Percentiles rank a stretch among this genome's conserved stretches.
phyloP scores from a whole-genome alignment of 192 early-diverging fungal species.

The Backusella sp. region DNA sequence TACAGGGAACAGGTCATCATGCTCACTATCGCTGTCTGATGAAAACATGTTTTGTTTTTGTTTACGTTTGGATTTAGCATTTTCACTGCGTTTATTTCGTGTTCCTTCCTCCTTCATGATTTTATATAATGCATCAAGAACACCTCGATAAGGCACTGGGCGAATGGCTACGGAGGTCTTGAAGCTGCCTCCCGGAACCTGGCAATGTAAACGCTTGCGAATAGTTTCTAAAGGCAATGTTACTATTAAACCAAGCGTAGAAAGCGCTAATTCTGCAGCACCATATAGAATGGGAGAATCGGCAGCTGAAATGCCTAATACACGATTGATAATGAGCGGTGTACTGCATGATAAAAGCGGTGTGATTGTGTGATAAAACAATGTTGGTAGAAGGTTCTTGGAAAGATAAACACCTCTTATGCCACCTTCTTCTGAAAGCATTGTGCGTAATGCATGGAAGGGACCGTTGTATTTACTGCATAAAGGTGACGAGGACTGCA shows the following conservation, averaged over 20 bases:
- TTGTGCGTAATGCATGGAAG: constrained; percentile 68
- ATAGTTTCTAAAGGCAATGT: constrained; percentile 82
- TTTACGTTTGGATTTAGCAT: neutral
- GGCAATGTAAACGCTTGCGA: constrained; percentile 76
- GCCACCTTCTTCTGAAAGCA: constrained; percentile 71
- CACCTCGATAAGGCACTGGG: constrained; percentile 64
- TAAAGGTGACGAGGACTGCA: constrained; percentile 71
- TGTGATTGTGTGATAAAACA: constrained; percentile 74
- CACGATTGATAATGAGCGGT: constrained; percentile 57
- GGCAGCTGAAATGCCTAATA: constrained; percentile 50
- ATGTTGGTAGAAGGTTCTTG: constrained; percentile 67
- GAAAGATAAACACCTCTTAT: constrained; percentile 61
- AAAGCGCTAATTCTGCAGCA: constrained; percentile 58
- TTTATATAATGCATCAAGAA: constrained; percentile 63
- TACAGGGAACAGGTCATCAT: constrained; percentile 8
- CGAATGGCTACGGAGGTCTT: constrained; percentile 63
- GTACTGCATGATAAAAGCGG: constrained; percentile 67
- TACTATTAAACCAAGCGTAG: constrained; percentile 69
- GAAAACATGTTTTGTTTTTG: constrained; percentile 13
- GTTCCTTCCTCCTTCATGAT: constrained; percentile 73
- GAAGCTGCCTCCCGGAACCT: constrained; percentile 58
- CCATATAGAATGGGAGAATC: constrained; percentile 62
- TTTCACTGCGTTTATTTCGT: constrained; percentile 1
- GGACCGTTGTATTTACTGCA: constrained; percentile 75
- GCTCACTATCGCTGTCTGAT: neutral